A percentile compares a stretch with the other conserved stretches of the same genome.
Conservation (phyloP, 768 basidiomycete genomes). For the Auricularia cornea region DNA sequence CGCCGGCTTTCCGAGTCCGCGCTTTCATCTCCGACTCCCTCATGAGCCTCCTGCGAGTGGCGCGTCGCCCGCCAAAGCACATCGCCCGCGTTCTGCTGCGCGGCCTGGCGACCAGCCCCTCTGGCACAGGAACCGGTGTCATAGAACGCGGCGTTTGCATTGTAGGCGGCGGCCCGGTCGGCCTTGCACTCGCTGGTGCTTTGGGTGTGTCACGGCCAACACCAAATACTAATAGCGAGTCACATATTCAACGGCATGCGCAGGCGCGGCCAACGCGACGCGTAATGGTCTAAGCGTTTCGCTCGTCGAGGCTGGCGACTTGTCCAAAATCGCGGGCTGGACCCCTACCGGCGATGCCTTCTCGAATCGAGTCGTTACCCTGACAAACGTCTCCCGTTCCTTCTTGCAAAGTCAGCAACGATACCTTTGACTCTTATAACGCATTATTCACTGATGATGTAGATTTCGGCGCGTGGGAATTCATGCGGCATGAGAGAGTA, state of each 20-base stretch:
- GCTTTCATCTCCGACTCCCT: too few relatives aligned
- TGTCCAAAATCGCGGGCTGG: conserved; percentile 66
- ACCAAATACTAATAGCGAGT: background rate
- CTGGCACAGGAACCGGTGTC: background rate
- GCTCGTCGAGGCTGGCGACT: conserved; percentile 74
- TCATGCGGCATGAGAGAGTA: conserved; percentile 61
- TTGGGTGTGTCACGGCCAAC: conserved; percentile 45
- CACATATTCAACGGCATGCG: conserved; percentile 6
- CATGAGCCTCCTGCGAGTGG: too few relatives aligned
- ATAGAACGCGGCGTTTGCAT: conserved; percentile 77
- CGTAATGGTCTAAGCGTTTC: conserved; percentile 52
- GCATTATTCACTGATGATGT: background rate
- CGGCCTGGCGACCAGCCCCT: background rate
- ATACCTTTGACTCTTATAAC: background rate
- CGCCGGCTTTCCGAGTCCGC: too few relatives aligned
- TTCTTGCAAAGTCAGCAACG: conserved; percentile 54
- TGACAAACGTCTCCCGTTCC: conserved; percentile 62
- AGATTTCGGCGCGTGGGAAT: conserved; percentile 82
- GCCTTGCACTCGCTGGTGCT: conserved; percentile 81
- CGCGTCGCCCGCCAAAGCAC: too few relatives aligned
- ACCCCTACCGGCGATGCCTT: conserved; percentile 40
- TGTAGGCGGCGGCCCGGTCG: conserved; percentile 90
- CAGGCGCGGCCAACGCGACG: conserved; percentile 48
- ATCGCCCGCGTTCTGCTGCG: background rate
- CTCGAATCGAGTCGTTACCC: conserved; percentile 81